Percentiles rank a stretch among this genome's conserved stretches.
Conservation (phyloP, 2,329 filamentous ascomycete genomes). For the Verticillium alfalfae region DNA sequence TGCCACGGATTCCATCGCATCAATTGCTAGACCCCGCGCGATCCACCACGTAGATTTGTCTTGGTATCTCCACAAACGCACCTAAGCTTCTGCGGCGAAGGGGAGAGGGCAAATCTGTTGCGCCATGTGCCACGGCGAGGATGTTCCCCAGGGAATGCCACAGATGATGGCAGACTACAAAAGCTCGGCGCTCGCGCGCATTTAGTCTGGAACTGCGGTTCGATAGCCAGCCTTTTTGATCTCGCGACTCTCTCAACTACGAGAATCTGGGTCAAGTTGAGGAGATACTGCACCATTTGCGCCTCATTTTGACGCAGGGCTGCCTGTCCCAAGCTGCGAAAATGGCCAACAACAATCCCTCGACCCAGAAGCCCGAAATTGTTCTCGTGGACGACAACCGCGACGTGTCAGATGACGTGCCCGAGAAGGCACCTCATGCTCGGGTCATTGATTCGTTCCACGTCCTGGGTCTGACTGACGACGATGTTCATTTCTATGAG, state of each 20-base stretch:
- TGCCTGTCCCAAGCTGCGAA: not conserved
- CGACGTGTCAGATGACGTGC: not conserved
- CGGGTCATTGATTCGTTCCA: conserved; percentile 20
- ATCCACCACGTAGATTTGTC: not conserved
- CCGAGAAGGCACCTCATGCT: conserved; percentile 14
- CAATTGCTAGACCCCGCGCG: not conserved
- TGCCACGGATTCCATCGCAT: not conserved
- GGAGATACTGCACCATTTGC: not conserved
- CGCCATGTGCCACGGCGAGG: not conserved
- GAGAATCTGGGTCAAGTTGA: not conserved
- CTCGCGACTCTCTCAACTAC: not conserved
- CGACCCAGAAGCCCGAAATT: conserved; percentile 15
- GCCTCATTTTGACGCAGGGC: not conserved
- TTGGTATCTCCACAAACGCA: not conserved
- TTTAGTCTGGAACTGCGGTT: not conserved
- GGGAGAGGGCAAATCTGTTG: not conserved
- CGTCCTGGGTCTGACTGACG: conserved; percentile 19
- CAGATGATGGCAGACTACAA: not conserved
- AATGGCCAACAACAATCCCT: not conserved
- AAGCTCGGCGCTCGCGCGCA: not conserved
- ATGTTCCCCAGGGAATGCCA: not conserved
- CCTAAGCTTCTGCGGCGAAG: not conserved
- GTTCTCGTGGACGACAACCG: conserved; percentile 14
- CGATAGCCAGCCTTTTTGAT: not conserved
- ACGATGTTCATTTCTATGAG: conserved; percentile 21